phyloP scores from a whole-genome alignment of 805 yeast genomes.

The Metschnikowia anglica region DNA sequence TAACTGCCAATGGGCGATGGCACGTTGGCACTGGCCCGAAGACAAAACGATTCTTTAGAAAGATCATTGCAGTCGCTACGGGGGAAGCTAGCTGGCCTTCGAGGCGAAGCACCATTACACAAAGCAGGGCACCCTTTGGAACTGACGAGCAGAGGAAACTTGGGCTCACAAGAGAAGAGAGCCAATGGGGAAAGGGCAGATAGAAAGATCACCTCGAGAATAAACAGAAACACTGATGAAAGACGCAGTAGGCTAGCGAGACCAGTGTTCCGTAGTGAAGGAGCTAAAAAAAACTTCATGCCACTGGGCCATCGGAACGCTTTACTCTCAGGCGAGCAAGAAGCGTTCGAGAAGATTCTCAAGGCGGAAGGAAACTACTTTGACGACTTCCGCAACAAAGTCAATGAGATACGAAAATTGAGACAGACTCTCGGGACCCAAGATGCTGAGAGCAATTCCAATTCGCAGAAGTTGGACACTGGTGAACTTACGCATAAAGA shows the following conservation, averaged over 20 bases:
- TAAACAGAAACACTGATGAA: too few species aligned
- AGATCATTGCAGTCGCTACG: constrained; percentile 11
- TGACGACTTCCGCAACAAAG: constrained; percentile 24
- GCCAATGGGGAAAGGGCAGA: too few species aligned
- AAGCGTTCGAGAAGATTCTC: background rate
- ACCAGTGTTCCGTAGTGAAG: background rate
- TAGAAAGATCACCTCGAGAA: too few species aligned
- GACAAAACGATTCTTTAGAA: constrained; percentile 10
- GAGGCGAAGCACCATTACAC: background rate
- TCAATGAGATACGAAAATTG: constrained; percentile 22
- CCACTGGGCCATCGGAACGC: too few species aligned
- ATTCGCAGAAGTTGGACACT: background rate
- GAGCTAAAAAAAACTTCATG: background rate
- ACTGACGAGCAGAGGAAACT: background rate
- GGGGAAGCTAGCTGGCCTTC: constrained; percentile 8
- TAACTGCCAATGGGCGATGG: constrained; percentile 3
- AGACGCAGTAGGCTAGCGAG: background rate
- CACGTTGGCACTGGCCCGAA: constrained; percentile 8
- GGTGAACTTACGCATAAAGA: background rate
- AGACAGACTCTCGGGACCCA: background rate
- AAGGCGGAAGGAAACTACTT: constrained; percentile 15
- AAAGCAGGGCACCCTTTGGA: background rate
- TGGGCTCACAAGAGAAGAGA: background rate
- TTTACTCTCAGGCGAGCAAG: too few species aligned
- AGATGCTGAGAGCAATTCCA: background rate